These are phyloP conservation scores for Pisolithus orientalis DNA, from an alignment of 768 basidiomycete species.

Conservation along the genomic window DNA sequence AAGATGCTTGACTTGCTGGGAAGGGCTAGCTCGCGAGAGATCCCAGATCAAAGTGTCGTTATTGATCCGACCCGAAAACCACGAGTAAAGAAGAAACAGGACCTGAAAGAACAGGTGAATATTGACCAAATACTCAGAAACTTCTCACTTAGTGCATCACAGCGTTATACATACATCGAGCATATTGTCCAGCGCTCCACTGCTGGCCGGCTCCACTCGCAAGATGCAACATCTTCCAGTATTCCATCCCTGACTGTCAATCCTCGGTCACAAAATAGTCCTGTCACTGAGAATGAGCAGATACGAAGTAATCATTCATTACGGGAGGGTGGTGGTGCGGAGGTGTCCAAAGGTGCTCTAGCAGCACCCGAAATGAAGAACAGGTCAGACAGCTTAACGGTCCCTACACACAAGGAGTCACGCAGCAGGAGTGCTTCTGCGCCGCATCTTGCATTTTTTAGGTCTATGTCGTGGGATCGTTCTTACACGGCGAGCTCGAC, in stretches of 20 bases:
- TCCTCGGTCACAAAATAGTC: neutral
- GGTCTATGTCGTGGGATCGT: slow-evolving; percentile 24
- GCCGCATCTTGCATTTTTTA: slow-evolving; percentile 54
- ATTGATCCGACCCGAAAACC: slow-evolving; percentile 54
- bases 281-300: neutral
- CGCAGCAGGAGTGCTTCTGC: slow-evolving; percentile 52
- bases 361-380: neutral
- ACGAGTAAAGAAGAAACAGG: slow-evolving; percentile 47
- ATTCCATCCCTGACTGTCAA: slow-evolving; percentile 40
- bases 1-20: slow-evolving; percentile 66
- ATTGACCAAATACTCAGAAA: neutral
- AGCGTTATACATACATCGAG: slow-evolving; percentile 75
- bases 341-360: neutral
- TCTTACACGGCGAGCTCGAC: slow-evolving; percentile 1
- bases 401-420: slow-evolving; percentile 24
- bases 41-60: slow-evolving; percentile 65
- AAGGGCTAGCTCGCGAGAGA: slow-evolving; percentile 60
- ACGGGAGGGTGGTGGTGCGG: neutral
- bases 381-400: neutral
- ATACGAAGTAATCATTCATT: neutral
- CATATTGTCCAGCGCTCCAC: slow-evolving; percentile 65
- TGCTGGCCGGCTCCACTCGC: slow-evolving; percentile 67
- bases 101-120: slow-evolving; percentile 60
- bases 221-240: slow-evolving; percentile 58
- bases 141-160: slow-evolving; percentile 7